Conservation (phyloP, 164 flowering plant species). For the Taxillus chinensis region DNA sequence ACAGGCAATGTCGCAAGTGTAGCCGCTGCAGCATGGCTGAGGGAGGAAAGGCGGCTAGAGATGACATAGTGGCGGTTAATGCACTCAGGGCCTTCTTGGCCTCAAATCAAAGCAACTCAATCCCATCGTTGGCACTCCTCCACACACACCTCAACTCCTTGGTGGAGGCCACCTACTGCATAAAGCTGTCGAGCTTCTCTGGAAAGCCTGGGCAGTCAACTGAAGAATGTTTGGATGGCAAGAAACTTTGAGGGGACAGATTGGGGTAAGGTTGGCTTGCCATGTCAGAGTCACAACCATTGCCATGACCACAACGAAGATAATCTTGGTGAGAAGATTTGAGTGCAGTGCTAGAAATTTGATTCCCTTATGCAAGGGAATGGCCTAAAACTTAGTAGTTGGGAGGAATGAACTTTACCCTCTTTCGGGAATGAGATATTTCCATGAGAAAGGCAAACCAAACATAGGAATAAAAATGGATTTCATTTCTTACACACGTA, state of each 20-base stretch:
- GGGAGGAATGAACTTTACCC: too few species aligned
- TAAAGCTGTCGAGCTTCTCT: slow-evolving; percentile 57
- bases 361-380: too few species aligned
- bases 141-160: slow-evolving; percentile 60
- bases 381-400: too few species aligned
- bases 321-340: too few species aligned
- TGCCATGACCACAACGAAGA: background rate
- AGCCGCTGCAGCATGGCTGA: slow-evolving; percentile 36
- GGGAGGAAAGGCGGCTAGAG: slow-evolving; percentile 37
- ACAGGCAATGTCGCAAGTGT: slow-evolving; percentile 61
- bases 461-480: too few species aligned
- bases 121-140: slow-evolving; percentile 68
- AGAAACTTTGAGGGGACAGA: background rate
- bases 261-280: slow-evolving; percentile 23
- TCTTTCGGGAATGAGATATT: too few species aligned
- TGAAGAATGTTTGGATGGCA: background rate
- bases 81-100: slow-evolving; percentile 70
- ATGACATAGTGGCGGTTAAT: slow-evolving; percentile 60
- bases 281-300: slow-evolving; percentile 40
- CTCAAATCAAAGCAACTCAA: slow-evolving; percentile 62
- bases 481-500: too few species aligned
- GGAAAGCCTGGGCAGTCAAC: slow-evolving; percentile 33
- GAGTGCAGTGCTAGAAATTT: too few species aligned
- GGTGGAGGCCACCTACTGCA: slow-evolving; percentile 47
- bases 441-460: too few species aligned